A percentile compares a stretch with the other conserved stretches of the same genome.
Conservation (phyloP, 1,284 basidiomycete species). For the Neonothopanus nambi region DNA sequence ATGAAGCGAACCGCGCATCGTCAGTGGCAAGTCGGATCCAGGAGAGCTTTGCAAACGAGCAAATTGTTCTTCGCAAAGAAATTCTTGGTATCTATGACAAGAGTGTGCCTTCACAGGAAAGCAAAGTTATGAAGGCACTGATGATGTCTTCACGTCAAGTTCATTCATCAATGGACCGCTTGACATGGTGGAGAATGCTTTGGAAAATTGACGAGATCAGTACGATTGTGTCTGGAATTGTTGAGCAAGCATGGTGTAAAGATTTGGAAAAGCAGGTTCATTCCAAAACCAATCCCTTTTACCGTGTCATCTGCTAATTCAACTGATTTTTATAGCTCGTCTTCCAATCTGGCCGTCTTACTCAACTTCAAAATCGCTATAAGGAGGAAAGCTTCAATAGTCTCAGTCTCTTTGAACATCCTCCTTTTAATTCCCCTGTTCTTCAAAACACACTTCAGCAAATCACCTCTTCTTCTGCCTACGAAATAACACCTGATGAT, state of each 20-base stretch:
- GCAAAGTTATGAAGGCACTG: slow-evolving; percentile 47
- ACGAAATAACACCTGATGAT: slow-evolving; percentile 46
- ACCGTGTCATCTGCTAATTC: not conserved
- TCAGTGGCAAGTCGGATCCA: not conserved
- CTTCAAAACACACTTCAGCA: slow-evolving; percentile 70
- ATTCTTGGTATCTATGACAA: slow-evolving; percentile 8
- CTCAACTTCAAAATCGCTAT: slow-evolving; percentile 47
- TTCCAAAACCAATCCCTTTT: slow-evolving; percentile 19
- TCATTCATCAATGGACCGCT: slow-evolving; percentile 47
- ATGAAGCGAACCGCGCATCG: not conserved
- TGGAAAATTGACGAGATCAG: slow-evolving; percentile 75
- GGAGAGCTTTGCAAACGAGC: not conserved
- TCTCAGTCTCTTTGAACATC: slow-evolving; percentile 35
- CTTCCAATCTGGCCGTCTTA: slow-evolving; percentile 68
- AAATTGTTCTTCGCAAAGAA: not conserved
- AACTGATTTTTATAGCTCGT: slow-evolving; percentile 53
- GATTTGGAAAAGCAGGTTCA: slow-evolving; percentile 66
- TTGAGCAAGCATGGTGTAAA: slow-evolving; percentile 61
- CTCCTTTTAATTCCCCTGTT: slow-evolving; percentile 60
- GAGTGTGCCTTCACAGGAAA: not conserved
- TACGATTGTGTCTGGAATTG: slow-evolving; percentile 50
- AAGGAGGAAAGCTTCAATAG: not conserved
- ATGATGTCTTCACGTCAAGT: slow-evolving; percentile 50
- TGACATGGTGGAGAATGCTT: slow-evolving; percentile 71
- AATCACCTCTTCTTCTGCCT: slow-evolving; percentile 47